Evolutionary conservation across 1,139 yeast genomes (phyloP).

Genomic region (Pichia sp.): DNA sequence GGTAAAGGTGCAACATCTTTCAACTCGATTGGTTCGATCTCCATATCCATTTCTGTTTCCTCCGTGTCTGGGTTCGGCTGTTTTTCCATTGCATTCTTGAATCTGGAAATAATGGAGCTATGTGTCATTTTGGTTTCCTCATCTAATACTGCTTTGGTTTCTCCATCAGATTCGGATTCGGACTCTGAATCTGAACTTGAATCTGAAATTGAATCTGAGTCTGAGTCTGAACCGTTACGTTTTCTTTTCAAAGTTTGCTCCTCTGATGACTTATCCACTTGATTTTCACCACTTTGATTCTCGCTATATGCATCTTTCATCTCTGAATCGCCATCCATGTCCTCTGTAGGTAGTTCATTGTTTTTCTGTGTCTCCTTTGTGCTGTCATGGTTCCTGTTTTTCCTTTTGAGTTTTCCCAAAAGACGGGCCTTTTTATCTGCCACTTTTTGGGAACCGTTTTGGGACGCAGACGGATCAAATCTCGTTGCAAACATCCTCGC

Average conservation of each 20-base stretch:
- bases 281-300: conserved; percentile 11
- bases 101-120: conserved; percentile 40
- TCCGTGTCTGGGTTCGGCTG: conserved; percentile 13
- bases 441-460: not conserved
- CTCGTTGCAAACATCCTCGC: conserved; percentile 56
- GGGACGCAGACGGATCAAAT: conserved; percentile 45
- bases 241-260: conserved; percentile 21
- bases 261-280: conserved; percentile 9
- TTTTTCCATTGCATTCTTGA: conserved; percentile 35
- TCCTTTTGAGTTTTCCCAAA: conserved; percentile 5
- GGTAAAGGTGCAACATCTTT: conserved; percentile 74
- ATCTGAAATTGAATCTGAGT: conserved; percentile 12
- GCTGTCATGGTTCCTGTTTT: not conserved
- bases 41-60: conserved; percentile 22
- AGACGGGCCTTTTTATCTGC: not conserved
- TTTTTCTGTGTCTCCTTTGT: not conserved
- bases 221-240: conserved; percentile 14
- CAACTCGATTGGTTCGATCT: conserved; percentile 29
- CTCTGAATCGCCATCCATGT: not conserved
- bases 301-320: conserved; percentile 3
- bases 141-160: not conserved
- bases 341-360: not conserved
- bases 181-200: not conserved
- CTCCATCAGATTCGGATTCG: conserved; percentile 1
- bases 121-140: conserved; percentile 24